Evolutionary conservation across 345 rosid species (phyloP).

Genomic region (Murraya koenigii): DNA sequence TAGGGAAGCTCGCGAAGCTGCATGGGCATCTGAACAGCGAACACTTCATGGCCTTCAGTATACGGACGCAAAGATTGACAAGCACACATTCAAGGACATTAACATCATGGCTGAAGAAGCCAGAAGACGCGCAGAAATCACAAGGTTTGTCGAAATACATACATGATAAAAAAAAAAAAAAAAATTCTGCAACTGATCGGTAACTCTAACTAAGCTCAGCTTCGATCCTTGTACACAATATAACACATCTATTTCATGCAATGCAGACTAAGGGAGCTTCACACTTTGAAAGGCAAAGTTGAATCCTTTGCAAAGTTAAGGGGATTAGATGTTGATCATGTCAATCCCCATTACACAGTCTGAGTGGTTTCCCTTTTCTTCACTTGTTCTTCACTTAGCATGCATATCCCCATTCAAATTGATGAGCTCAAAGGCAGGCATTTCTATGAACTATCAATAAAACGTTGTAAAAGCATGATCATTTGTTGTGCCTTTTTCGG

Average conservation of each 20-base stretch:
- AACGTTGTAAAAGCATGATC: neutral
- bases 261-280: constrained; percentile 58
- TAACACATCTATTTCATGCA: neutral
- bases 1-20: constrained; percentile 53
- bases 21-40: constrained; percentile 66
- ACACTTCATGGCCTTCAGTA: constrained; percentile 52
- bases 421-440: neutral
- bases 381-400: neutral
- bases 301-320: constrained; percentile 59
- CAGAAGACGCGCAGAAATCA: constrained; percentile 57
- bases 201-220: neutral
- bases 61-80: constrained; percentile 35
- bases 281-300: constrained; percentile 60
- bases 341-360: constrained; percentile 56
- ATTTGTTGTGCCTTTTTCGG: neutral
- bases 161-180: neutral
- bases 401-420: neutral
- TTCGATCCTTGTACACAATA: neutral
- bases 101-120: constrained; percentile 64
- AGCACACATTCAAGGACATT: constrained; percentile 44
- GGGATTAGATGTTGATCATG: constrained; percentile 51
- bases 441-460: constrained; percentile 14
- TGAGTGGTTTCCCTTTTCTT: constrained; percentile 11
- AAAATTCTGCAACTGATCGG: neutral
- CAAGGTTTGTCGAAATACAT: constrained; percentile 39